Evolutionary conservation across 2,329 filamentous ascomycete genomes (phyloP).

Genomic region (Colletotrichum horii): DNA sequence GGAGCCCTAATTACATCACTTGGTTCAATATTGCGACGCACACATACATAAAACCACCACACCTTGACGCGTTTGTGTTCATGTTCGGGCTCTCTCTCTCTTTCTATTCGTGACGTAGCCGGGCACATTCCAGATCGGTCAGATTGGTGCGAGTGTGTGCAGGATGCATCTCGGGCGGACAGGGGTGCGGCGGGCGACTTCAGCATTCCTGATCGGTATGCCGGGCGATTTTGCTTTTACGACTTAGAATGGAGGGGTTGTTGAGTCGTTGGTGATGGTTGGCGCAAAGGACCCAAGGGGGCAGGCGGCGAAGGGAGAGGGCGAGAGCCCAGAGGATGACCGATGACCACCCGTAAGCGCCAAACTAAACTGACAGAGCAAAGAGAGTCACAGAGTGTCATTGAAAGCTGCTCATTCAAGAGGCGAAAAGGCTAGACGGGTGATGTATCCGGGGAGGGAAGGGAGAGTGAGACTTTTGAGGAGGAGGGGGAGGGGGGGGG

Average conservation of each 20-base stretch:
- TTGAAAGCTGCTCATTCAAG: not conserved
- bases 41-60: not conserved
- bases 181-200: conserved; percentile 1
- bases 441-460: not conserved
- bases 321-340: not conserved
- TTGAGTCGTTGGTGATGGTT: not conserved
- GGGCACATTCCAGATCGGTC: conserved; percentile 11
- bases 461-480: conserved; percentile 1
- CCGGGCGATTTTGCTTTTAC: not conserved
- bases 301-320: not conserved
- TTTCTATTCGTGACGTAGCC: not conserved
- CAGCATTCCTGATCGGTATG: not conserved
- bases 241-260: not conserved
- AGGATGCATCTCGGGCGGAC: conserved; percentile 14
- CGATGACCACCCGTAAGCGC: not conserved
- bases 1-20: not conserved
- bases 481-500: not conserved
- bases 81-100: not conserved
- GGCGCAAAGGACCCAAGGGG: not conserved
- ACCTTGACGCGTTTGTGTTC: not conserved
- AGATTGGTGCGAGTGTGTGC: conserved; percentile 13
- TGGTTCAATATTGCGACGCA: not conserved
- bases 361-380: not conserved
- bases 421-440: not conserved
- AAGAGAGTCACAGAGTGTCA: not conserved